phyloP scores from a whole-genome alignment of 2,329 filamentous ascomycete genomes.

The Cryphonectria japonica region DNA sequence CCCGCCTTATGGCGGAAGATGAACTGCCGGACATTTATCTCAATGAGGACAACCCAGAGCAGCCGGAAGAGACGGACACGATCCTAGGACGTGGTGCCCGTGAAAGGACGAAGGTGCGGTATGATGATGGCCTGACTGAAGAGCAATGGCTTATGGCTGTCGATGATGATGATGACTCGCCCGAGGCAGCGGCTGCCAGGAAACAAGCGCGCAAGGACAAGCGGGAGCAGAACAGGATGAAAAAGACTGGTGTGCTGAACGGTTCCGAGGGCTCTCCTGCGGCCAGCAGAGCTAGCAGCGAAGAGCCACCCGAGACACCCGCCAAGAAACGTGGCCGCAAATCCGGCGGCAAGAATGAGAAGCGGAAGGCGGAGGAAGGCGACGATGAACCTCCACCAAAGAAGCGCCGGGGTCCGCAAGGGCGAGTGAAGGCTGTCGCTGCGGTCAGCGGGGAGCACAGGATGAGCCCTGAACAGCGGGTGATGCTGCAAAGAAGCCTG shows the following conservation, averaged over 20 bases:
- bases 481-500: constrained; percentile 78
- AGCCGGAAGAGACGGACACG: constrained; percentile 73
- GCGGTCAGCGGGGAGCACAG: constrained; percentile 54
- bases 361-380: constrained; percentile 83
- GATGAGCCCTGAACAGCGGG: constrained; percentile 70
- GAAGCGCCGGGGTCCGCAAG: constrained; percentile 74
- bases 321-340: constrained; percentile 87
- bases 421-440: constrained; percentile 65
- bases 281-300: constrained; percentile 80
- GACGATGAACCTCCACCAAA: constrained; percentile 79
- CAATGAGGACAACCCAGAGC: constrained; percentile 80
- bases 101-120: constrained; percentile 91
- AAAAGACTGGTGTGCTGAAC: constrained; percentile 48
- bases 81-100: constrained; percentile 85
- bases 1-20: constrained; percentile 82
- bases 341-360: constrained; percentile 72
- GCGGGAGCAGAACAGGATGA: constrained; percentile 75
- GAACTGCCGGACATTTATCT: constrained; percentile 96
- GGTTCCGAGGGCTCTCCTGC: constrained; percentile 70
- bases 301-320: constrained; percentile 69
- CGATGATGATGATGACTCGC: constrained; percentile 92
- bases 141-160: constrained; percentile 99
- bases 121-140: constrained; percentile 96
- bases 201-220: constrained; percentile 86
- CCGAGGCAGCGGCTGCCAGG: constrained; percentile 88